phyloP scores from a whole-genome alignment of 345 rosid genomes.

The Pistacia integerrima region DNA sequence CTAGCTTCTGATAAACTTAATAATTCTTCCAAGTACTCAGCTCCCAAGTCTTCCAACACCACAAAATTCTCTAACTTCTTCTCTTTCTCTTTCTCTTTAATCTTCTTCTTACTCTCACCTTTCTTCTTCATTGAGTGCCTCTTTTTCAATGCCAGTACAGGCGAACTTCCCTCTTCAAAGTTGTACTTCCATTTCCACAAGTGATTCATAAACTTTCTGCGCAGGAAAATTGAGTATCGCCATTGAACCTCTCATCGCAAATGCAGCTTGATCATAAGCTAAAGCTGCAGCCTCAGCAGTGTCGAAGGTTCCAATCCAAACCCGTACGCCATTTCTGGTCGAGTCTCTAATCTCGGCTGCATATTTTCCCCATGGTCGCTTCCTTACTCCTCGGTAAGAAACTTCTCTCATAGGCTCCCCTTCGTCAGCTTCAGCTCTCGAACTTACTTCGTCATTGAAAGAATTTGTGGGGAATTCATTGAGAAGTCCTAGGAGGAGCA shows the following conservation, averaged over 20 bases:
- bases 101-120: conserved; percentile 41
- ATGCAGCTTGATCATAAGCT: conserved; percentile 76
- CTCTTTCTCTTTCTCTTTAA: conserved; percentile 37
- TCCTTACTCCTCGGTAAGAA: conserved; percentile 58
- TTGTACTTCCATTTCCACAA: conserved; percentile 42
- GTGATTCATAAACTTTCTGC: conserved; percentile 45
- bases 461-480: conserved; percentile 28
- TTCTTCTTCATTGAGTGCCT: conserved; percentile 47
- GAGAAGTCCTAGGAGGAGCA: conserved; percentile 54
- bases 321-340: conserved; percentile 60
- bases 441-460: conserved; percentile 35
- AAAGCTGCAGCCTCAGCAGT: conserved; percentile 69
- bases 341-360: conserved; percentile 78
- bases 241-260: conserved; percentile 54
- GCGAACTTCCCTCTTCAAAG: conserved; percentile 44
- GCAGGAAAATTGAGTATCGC: conserved; percentile 56
- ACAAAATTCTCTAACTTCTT: conserved; percentile 34
- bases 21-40: conserved; percentile 63
- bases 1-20: conserved; percentile 37
- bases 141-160: conserved; percentile 56
- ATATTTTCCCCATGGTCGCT: conserved; percentile 68
- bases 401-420: conserved; percentile 19
- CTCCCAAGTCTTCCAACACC: conserved; percentile 64
- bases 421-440: conserved; percentile 10
- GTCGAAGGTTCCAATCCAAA: conserved; percentile 70